Evolutionary conservation across 2,329 filamentous ascomycete genomes (phyloP).

Genomic region (Hymenoscyphus fructigenus): DNA sequence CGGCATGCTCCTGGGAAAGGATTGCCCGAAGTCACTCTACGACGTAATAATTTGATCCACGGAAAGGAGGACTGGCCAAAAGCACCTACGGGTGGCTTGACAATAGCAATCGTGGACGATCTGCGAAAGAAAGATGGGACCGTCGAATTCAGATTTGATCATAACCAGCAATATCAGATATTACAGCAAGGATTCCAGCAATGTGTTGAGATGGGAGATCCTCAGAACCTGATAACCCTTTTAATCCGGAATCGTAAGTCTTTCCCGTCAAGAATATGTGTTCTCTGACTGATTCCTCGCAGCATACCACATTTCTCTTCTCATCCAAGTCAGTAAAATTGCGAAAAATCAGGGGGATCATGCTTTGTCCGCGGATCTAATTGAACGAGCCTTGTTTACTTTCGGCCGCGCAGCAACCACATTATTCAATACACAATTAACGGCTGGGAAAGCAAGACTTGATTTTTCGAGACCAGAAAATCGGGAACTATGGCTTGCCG

Average conservation of each 20-base stretch:
- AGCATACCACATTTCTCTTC: conserved; percentile 87
- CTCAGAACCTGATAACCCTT: conserved; percentile 75
- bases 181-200: conserved; percentile 75
- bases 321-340: conserved; percentile 91
- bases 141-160: conserved; percentile 74
- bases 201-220: conserved; percentile 80
- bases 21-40: conserved; percentile 56
- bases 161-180: conserved; percentile 71
- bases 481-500: conserved; percentile 87
- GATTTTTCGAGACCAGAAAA: conserved; percentile 84
- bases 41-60: conserved; percentile 67
- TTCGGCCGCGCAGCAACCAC: conserved; percentile 88
- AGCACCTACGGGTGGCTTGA: conserved; percentile 72
- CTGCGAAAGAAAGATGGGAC: conserved; percentile 50
- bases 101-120: conserved; percentile 65
- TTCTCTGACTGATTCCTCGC: conserved; percentile 25
- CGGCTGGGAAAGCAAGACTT: conserved; percentile 75
- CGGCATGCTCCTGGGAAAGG: conserved; percentile 53
- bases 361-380: conserved; percentile 78
- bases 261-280: background rate
- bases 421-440: conserved; percentile 73
- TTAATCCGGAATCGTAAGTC: conserved; percentile 62
- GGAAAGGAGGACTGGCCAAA: conserved; percentile 72
- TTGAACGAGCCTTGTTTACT: conserved; percentile 88
- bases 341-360: conserved; percentile 90